Base-by-base conservation (phyloP, 2,329 filamentous ascomycete genomes). In the Neoascochyta sp. region DNA sequence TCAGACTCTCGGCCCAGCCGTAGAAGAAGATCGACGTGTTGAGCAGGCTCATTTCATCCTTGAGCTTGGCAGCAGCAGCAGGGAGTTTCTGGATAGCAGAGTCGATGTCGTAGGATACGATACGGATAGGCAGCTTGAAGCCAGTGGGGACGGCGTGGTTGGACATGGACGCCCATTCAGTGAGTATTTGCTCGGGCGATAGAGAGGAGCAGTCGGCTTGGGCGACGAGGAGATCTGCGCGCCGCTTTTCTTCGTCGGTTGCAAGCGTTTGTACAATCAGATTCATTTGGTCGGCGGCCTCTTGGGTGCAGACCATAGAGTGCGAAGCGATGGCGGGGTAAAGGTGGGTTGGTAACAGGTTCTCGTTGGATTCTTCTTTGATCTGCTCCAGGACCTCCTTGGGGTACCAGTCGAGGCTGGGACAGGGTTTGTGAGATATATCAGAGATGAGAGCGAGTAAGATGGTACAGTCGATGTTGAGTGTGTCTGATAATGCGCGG, bases 371-470 rank as follows among this genome's bases (percentile, higher is more conserved):
- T 56, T 88, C 84, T 17, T 79, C 67, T 35, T 78, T 70, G 36
- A 86, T 76, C 50, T 86, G 81, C 9, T 73, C 70, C 28, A 74
- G 64, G 27, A 86, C 78, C 23, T 78, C 75, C 13, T 63, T 67
- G 43, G 81, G 79, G 45, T 74, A 55, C 57, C 65, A 69, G n/a
- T 71, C 67, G 18, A 71, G 64, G 24, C 70, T 65, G 3, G 60
- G 48, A 16, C 67, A 65, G 20, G 62, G 52, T 18, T 63, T 63
- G 52, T 88, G 81, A 2, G 80, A 83, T 15, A 88, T 77, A 47
- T 89, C 84, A 0, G 83, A 86, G 2, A 82, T 75, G 3, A 88
- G 66, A 4, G 82, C 83, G 4, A 89, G 72, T 5, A 89, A 70
- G 25, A 86, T 75, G 2, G 83, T 86, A 31, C 77, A 80, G 56